Base-by-base conservation (phyloP, 2,329 filamentous ascomycete species). In the Claviceps sp. region DNA sequence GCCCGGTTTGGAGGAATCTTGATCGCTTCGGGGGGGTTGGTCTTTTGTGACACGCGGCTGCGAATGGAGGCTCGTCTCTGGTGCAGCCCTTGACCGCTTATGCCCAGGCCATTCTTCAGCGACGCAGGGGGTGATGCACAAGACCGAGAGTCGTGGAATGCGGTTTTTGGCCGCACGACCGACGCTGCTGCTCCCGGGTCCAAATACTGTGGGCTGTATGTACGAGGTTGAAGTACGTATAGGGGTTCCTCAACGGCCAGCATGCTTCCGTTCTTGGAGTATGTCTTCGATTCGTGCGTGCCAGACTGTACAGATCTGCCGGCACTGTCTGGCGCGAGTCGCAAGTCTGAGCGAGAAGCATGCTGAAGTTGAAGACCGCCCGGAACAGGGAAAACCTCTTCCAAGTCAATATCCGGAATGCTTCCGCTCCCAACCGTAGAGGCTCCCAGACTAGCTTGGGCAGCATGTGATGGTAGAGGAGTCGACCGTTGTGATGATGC, bases 201-300 rank as follows among this genome's bases (percentile, higher is more conserved):
- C 4, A 49, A 38, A 0, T 48, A 47, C 20, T 54, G 50, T 0
- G 78, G 78, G 0, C 76, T 79, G 57, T 81, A 81, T 0, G 76
- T 79, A 37, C 72, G 69, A 13, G 78, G 78, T 55, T 81, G 77
- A 4, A 82, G 66, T 22, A 81, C 68, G 54, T 72, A 80, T 1
- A 80, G 59, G 0, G 69, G 63, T 9, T 68, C 68, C 41, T 76
- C 56, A 20, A 43, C 54, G 3, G 51, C 16, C 4, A 51, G 50
- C 9, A 52, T n/a, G 18, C 53, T 51, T 18, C 45, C 48, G 5
- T 40, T 48, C 20, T 30, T 68, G 6, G 58, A 53, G 20, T 54
- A 49, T 3, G 46, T 43, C 37, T 50, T 37, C 34, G 18, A 41
- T 9, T 51, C 22, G 36, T 49, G 40, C n/a, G 22, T n/a, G 13